phyloP scores from a whole-genome alignment of 2,329 filamentous ascomycete genomes.

The Taxawa tesnikishii region DNA sequence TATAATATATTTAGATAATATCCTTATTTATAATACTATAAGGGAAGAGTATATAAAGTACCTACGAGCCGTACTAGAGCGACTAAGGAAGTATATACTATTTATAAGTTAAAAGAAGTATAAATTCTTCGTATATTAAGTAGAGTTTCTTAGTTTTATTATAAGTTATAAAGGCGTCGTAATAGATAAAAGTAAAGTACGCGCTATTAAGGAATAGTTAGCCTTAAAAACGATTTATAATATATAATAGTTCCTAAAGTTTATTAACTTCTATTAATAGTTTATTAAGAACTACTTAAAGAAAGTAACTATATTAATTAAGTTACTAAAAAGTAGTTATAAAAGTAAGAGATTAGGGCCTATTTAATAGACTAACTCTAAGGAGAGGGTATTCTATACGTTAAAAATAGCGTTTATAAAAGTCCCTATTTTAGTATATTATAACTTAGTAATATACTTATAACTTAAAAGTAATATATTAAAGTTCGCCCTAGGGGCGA shows the following conservation, averaged over 20 bases:
- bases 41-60: conserved; percentile 3
- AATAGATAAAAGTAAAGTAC: conserved; percentile 3
- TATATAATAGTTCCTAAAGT: conserved; percentile 5
- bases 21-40: conserved; percentile 17
- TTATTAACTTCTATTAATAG: conserved; percentile 7
- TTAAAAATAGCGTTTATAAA: conserved; percentile 7
- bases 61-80: conserved; percentile 3
- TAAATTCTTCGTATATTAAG: conserved; percentile 6
- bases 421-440: conserved; percentile 6
- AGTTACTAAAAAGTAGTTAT: conserved; percentile 1
- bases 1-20: conserved; percentile 19
- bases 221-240: not conserved
- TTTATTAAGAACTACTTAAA: conserved; percentile 4
- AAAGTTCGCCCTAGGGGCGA: conserved; percentile 1
- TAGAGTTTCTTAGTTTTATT: conserved; percentile 10
- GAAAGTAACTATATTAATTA: conserved; percentile 1
- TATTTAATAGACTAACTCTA: not conserved
- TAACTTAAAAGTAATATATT: conserved; percentile 3
- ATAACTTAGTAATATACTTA: conserved; percentile 1
- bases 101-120: conserved; percentile 8
- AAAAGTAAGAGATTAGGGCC: not conserved
- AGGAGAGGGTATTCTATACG: not conserved
- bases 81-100: conserved; percentile 3
- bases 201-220: conserved; percentile 2
- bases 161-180: conserved; percentile 1